A percentile compares a stretch with the other conserved stretches of the same genome.
These are phyloP conservation scores for Aspergillus ostianus DNA, from an alignment of 495 filamentous ascomycete genomes.

Conservation along the genomic window DNA sequence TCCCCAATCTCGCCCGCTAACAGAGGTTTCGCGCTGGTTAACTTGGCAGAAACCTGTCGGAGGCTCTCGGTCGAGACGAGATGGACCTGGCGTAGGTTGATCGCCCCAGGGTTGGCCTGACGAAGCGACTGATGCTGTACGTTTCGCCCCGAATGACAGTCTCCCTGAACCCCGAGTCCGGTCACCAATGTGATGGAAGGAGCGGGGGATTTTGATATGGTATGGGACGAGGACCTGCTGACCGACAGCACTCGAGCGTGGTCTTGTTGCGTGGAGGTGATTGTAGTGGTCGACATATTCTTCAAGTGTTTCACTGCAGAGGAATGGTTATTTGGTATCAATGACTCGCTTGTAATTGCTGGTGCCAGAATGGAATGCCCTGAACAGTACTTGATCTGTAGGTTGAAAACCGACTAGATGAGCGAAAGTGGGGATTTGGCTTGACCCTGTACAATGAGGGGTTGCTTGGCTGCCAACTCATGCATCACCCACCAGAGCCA, in stretches of 20 bases:
- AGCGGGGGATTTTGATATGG: not conserved
- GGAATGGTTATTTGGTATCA: too few species aligned
- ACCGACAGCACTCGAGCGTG: not conserved
- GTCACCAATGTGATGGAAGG: not conserved
- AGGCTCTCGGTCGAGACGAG: not conserved
- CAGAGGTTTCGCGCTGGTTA: not conserved
- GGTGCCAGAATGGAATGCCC: too few species aligned
- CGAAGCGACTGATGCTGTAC: not conserved
- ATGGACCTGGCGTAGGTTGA: constrained; percentile 1
- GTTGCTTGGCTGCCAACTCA: too few species aligned
- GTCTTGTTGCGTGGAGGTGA: too few species aligned
- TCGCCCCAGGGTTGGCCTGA: not conserved
- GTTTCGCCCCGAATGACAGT: not conserved
- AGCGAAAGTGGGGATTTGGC: too few species aligned
- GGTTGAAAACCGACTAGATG: too few species aligned
- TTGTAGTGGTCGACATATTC: too few species aligned
- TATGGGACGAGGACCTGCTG: not conserved
- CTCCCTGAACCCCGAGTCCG: not conserved
- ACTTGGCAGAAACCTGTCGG: not conserved
- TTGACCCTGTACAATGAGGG: too few species aligned
- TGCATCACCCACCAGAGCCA: too few species aligned
- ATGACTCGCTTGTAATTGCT: too few species aligned
- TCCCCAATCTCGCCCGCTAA: not conserved
- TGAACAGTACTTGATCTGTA: too few species aligned
- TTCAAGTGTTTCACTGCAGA: too few species aligned